A percentile compares a stretch with the other conserved stretches of the same genome.
These are phyloP conservation scores for Trebouxiophyceae sp. DNA, from an alignment of 163 green algal genomes.

Conservation along the genomic window DNA sequence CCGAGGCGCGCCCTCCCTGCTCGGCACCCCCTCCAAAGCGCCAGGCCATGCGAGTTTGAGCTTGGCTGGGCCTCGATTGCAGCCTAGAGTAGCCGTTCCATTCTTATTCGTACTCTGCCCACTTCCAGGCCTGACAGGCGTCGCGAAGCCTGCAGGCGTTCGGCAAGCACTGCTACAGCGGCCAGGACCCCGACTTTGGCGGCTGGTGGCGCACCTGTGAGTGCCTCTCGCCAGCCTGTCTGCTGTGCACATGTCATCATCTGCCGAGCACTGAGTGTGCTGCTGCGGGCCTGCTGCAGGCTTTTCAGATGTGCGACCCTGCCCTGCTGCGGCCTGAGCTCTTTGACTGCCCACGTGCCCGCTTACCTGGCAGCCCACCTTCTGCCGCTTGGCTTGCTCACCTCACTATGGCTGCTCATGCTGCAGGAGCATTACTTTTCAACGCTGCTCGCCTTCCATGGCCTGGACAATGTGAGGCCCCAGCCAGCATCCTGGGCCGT, in stretches of 20 bases:
- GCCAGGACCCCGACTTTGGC: neutral
- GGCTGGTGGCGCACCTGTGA: neutral
- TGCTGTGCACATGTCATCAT: neutral
- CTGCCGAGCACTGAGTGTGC: neutral
- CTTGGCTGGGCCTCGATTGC: no score
- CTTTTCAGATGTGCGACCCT: neutral
- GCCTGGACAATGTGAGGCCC: neutral
- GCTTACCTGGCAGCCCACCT: no score
- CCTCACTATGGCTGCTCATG: no score
- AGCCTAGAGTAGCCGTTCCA: no score
- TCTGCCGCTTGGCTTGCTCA: no score
- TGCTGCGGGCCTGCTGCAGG: neutral
- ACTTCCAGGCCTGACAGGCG: no score
- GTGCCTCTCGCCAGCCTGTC: neutral
- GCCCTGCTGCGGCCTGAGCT: no score
- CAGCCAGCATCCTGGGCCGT: no score
- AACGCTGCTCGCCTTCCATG: neutral
- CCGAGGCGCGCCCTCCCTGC: neutral
- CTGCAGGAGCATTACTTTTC: constrained; percentile 1
- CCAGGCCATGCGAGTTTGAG: no score
- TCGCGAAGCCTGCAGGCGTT: neutral
- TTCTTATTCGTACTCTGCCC: no score
- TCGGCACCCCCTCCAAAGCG: no score
- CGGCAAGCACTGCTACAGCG: neutral
- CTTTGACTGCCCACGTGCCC: no score